phyloP scores from a whole-genome alignment of 257 asterid genomes.

The Salvia hispanica region DNA sequence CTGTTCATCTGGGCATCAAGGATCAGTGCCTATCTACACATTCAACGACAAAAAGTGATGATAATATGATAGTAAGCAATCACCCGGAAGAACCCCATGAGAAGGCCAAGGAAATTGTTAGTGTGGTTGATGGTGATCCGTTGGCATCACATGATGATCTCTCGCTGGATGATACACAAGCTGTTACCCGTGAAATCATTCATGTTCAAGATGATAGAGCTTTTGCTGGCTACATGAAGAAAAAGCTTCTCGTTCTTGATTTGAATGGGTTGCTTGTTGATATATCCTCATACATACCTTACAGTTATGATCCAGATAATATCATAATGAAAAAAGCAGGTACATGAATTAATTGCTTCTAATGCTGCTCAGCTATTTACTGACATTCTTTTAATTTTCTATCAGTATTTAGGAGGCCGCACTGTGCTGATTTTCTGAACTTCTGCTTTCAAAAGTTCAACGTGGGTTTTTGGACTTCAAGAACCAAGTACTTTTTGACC shows the following conservation, averaged over 20 bases:
- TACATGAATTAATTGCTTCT: constrained; percentile 24
- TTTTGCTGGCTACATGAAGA: constrained; percentile 31
- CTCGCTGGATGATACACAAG: constrained; percentile 25
- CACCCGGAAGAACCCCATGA: constrained; percentile 21
- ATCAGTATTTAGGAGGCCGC: constrained; percentile 84
- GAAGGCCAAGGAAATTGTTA: constrained; percentile 22
- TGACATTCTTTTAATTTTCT: constrained; percentile 36
- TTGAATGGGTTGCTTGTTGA: constrained; percentile 78
- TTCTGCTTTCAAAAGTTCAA: constrained; percentile 76
- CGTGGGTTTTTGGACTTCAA: constrained; percentile 87
- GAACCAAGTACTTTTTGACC: constrained; percentile 63
- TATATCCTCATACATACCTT: constrained; percentile 55
- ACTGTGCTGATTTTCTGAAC: constrained; percentile 72
- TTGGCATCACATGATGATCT: constrained; percentile 24
- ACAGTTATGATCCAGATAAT: constrained; percentile 48
- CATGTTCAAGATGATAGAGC: constrained; percentile 30
- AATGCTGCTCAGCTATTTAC: constrained; percentile 25
- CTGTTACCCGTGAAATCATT: constrained; percentile 24
- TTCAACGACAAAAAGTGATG: constrained; percentile 8
- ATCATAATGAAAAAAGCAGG: constrained; percentile 68
- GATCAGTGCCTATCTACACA: constrained; percentile 5
- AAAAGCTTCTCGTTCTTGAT: constrained; percentile 91
- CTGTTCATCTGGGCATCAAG: background rate
- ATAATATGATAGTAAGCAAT: constrained; percentile 13
- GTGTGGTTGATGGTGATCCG: constrained; percentile 14